These are phyloP conservation scores for Bipolaris bicolor DNA, from an alignment of 2,329 filamentous ascomycete genomes.

Conservation along the genomic window DNA sequence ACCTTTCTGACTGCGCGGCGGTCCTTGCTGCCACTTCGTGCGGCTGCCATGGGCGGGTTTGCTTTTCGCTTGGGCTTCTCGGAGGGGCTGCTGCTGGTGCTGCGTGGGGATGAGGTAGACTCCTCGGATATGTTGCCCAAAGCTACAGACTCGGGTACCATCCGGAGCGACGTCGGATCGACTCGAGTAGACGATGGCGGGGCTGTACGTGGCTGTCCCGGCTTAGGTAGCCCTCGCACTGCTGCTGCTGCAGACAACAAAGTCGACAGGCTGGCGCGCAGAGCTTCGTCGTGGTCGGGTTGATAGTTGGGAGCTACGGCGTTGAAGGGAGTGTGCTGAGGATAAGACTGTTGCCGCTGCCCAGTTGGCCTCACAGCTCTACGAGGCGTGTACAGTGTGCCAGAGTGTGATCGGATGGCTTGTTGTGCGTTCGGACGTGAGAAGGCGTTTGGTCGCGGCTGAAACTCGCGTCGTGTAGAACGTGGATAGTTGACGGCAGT, in stretches of 20 bases:
- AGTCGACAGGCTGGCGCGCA: conserved; percentile 92
- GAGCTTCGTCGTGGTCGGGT: conserved; percentile 88
- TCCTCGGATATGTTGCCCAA: conserved; percentile 52
- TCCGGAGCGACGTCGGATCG: conserved; percentile 61
- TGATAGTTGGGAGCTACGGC: conserved; percentile 77
- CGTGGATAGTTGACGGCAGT: conserved; percentile 75
- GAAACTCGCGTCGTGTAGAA: conserved; percentile 66
- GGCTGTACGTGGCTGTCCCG: conserved; percentile 43
- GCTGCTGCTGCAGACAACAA: conserved; percentile 93
- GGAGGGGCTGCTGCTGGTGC: conserved; percentile 36
- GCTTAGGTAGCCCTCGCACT: conserved; percentile 78
- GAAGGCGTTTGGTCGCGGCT: conserved; percentile 90
- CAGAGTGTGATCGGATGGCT: conserved; percentile 50
- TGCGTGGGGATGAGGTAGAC: conserved; percentile 34
- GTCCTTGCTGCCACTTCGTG: conserved; percentile 53
- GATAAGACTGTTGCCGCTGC: conserved; percentile 50
- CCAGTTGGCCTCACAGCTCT: conserved; percentile 38
- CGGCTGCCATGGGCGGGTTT: conserved; percentile 33
- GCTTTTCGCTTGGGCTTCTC: conserved; percentile 56
- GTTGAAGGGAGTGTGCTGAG: conserved; percentile 65
- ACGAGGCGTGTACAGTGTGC: conserved; percentile 56
- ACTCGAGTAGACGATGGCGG: conserved; percentile 49
- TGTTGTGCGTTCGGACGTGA: conserved; percentile 72
- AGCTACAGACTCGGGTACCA: conserved; percentile 66
- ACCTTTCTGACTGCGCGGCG: conserved; percentile 54